Evolutionary conservation across 2,329 filamentous ascomycete species (phyloP).

Genomic region (Cordyceps javanica): DNA sequence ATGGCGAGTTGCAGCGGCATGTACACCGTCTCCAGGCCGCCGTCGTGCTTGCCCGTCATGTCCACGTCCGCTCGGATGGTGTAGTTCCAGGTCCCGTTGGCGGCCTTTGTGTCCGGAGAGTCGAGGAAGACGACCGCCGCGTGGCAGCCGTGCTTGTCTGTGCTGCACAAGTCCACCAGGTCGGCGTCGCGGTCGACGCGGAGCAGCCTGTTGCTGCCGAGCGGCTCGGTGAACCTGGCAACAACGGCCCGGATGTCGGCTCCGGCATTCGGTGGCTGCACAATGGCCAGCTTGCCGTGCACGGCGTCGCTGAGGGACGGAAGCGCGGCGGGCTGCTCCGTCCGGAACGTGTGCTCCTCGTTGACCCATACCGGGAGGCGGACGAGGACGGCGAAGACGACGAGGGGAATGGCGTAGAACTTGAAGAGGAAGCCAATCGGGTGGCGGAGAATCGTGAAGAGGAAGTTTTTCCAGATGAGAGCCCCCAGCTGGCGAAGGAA

Average conservation of each 20-base stretch:
- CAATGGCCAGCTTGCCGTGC: conserved; percentile 22
- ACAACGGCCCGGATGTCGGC: conserved; percentile 21
- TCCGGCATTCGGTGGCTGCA: conserved; percentile 19
- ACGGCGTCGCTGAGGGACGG: conserved; percentile 16
- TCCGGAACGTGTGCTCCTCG: conserved; percentile 13
- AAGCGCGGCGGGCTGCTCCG: conserved; percentile 18
- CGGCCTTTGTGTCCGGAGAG: conserved; percentile 21
- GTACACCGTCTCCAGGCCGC: conserved; percentile 34
- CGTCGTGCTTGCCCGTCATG: conserved; percentile 34
- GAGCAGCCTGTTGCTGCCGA: conserved; percentile 15
- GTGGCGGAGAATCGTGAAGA: conserved; percentile 19
- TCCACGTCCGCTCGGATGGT: conserved; percentile 21
- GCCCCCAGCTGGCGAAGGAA: conserved; percentile 15
- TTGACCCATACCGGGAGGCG: conserved; percentile 22
- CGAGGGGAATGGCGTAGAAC: conserved; percentile 22
- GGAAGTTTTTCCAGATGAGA: conserved; percentile 20
- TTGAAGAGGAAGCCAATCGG: conserved; percentile 21
- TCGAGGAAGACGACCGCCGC: conserved; percentile 24
- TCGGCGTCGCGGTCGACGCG: conserved; percentile 17
- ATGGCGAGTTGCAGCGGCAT: conserved; percentile 28
- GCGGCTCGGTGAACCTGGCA: conserved; percentile 18
- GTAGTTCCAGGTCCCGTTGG: conserved; percentile 24
- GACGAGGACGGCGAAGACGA: conserved; percentile 24
- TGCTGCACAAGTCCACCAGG: conserved; percentile 18
- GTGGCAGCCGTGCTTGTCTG: conserved; percentile 24